Percentiles rank a stretch among this genome's conserved stretches.
Conservation (phyloP, 2,329 filamentous ascomycete species). For the Albophoma yamanashiensis region DNA sequence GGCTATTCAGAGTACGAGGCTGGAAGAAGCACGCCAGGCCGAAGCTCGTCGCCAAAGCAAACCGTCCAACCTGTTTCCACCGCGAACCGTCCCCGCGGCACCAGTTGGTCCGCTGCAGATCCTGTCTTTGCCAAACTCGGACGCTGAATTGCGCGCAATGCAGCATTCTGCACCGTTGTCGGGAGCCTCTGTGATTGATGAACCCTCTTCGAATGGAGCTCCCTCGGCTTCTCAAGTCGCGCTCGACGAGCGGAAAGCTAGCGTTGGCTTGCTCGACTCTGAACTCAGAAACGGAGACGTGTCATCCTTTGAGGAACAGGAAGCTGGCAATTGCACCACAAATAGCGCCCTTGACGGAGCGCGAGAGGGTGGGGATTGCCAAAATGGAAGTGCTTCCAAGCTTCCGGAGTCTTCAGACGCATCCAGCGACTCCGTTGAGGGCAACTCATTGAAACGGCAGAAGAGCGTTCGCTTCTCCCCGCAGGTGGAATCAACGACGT, state of each 20-base stretch:
- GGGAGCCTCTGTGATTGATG: not conserved
- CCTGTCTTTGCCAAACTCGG: constrained; percentile 46
- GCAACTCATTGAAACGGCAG: constrained; percentile 24
- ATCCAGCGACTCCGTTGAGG: constrained; percentile 11
- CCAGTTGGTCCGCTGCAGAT: constrained; percentile 35
- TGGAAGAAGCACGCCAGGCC: constrained; percentile 30
- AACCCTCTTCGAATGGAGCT: not conserved
- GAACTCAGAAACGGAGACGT: not conserved
- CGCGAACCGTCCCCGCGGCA: constrained; percentile 8
- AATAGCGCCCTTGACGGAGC: not conserved
- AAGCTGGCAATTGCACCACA: not conserved
- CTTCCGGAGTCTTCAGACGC: constrained; percentile 4
- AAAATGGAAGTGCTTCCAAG: not conserved
- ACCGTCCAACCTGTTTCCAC: not conserved
- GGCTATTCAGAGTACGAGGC: constrained; percentile 60
- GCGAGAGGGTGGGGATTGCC: not conserved
- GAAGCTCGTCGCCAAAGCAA: constrained; percentile 10
- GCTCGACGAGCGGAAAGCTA: not conserved
- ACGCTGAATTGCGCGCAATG: constrained; percentile 17
- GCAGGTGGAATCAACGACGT: constrained; percentile 53
- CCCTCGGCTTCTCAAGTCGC: not conserved
- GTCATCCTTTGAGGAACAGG: not conserved
- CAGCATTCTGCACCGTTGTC: not conserved
- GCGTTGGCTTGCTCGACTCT: not conserved
- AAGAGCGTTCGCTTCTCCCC: constrained; percentile 66